Conservation (phyloP, 306 rosid species). For the Geum urbanum region DNA sequence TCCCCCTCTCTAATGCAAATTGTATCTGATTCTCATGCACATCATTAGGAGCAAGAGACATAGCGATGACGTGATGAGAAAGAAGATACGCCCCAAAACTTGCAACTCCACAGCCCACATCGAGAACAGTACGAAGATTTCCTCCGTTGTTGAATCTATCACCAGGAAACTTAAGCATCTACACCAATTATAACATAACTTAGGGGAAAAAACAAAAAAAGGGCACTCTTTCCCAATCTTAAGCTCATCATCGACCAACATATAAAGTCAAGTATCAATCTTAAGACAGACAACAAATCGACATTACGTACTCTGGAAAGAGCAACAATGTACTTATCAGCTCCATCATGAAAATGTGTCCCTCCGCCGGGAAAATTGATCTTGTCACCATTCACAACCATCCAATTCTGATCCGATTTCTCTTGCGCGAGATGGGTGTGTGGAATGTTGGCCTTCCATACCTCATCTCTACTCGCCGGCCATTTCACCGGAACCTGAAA, state of each 20-base stretch:
- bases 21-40: slow-evolving; percentile 63
- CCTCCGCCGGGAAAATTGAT: slow-evolving; percentile 67
- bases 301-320: slow-evolving; percentile 38
- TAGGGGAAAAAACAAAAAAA: no score
- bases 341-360: slow-evolving; percentile 60
- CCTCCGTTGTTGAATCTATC: slow-evolving; percentile 49
- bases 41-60: slow-evolving; percentile 66
- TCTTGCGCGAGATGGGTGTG: slow-evolving; percentile 58
- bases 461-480: slow-evolving; percentile 65
- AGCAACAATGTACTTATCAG: slow-evolving; percentile 54
- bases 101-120: slow-evolving; percentile 72
- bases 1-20: slow-evolving; percentile 62
- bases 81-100: slow-evolving; percentile 70
- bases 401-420: slow-evolving; percentile 70
- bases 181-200: slow-evolving; percentile 7
- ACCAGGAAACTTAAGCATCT: slow-evolving; percentile 59
- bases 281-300: not conserved
- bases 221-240: no score
- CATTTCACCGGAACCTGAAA: slow-evolving; percentile 60
- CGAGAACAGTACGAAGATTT: slow-evolving; percentile 46
- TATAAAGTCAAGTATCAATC: not conserved
- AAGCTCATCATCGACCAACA: not conserved
- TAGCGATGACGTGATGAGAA: slow-evolving; percentile 39
- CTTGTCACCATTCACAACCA: slow-evolving; percentile 65
- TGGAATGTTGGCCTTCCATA: slow-evolving; percentile 70